Conservation (phyloP, 108 stramenopile genomes). For the Pseudonitzschia pungens region DNA sequence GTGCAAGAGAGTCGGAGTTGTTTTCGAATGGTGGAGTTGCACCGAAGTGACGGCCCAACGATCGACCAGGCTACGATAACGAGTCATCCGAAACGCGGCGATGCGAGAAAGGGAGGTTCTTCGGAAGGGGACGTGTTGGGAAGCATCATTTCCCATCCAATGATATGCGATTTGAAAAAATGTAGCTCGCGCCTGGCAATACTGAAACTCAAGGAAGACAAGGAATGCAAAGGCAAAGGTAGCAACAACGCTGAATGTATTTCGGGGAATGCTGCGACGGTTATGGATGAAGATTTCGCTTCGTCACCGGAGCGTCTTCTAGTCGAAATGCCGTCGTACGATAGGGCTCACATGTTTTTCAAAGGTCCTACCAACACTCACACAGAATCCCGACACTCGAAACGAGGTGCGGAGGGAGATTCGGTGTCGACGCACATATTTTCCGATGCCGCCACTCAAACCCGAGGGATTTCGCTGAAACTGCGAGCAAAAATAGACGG, state of each 20-base stretch:
- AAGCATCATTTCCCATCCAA: conserved; percentile 18
- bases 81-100: background rate
- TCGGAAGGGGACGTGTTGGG: background rate
- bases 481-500: conserved; percentile 15
- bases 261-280: background rate
- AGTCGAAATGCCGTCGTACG: conserved; percentile 29
- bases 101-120: background rate
- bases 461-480: conserved; percentile 7
- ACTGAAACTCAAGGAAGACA: conserved; percentile 41
- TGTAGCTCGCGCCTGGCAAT: conserved; percentile 67
- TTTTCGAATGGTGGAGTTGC: conserved; percentile 57
- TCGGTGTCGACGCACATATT: background rate
- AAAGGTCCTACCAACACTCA: conserved; percentile 2
- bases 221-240: conserved; percentile 24
- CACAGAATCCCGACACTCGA: conserved; percentile 6
- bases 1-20: conserved; percentile 40
- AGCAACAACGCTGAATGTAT: background rate
- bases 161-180: conserved; percentile 75
- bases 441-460: conserved; percentile 17
- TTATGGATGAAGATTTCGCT: conserved; percentile 2
- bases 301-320: conserved; percentile 24
- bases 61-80: background rate
- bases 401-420: conserved; percentile 5
- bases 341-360: conserved; percentile 27
- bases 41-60: background rate